Base-by-base conservation (phyloP, 306 rosid species). In the Cicer arietinum region DNA sequence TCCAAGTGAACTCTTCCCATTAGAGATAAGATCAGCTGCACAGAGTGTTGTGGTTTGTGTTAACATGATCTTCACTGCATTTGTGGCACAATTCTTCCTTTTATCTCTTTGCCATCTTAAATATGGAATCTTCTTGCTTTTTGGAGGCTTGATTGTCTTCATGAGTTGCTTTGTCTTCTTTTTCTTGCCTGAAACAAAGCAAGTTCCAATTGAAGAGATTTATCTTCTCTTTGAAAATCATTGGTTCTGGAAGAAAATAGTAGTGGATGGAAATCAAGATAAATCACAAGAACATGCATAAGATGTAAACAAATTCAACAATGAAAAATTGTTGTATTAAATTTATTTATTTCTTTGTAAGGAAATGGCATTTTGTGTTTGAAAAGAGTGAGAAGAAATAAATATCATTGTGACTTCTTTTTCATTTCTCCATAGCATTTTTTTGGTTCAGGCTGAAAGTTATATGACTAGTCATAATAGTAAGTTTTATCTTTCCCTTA, bases 41-140 rank as follows among this genome's bases (percentile, higher is more conserved):
- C 98, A 89, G 73, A 93, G 98, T 74, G 73, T 91, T 35, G 98
- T 93, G 68, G 90, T 93, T 42, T 88, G 97, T 69, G 97, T 93
- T 44, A 90, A 92, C 87, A 89, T 92, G 80, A 68, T 89, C 60
- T 89, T 90, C 87, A 92, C 92, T 1, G 94, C 96, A 8, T 43
- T 92, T 78, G 89, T 92, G 42, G 98, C 98, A 3, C 98, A 90
- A 69, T 77, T 90, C 43, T 92, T 93, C 79, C 91, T 93, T 0
- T 40, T 71, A 0, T 82, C 93, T 1, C 90, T 93, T 1, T 93
- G 98, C 74, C 93, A 93, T 80, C 98, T 93, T 16, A 86, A 18
- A 70, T 93, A 86, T 13, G 98, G 98, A 43, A 86, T 89, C 51
- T 91, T 89, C 80, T 84, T 91, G 74, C 85, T 91, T 39, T 91